Conservation (phyloP, 2,329 filamentous ascomycete genomes). For the Phyllosticta citribraziliensis region DNA sequence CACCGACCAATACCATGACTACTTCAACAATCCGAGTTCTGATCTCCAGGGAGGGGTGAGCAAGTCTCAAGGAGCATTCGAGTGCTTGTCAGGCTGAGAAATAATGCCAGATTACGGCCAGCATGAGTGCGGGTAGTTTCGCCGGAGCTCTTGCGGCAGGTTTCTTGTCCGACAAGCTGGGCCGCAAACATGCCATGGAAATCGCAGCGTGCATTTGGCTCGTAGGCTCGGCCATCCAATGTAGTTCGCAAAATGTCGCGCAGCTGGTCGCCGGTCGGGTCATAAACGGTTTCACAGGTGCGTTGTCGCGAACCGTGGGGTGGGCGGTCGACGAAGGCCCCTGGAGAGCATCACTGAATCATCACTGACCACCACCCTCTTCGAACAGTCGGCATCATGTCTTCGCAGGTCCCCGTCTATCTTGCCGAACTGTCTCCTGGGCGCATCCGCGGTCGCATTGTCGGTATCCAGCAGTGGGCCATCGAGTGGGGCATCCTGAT, state of each 20-base stretch:
- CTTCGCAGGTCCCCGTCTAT: conserved; percentile 37
- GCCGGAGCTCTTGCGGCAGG: conserved; percentile 42
- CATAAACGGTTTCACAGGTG: conserved; percentile 29
- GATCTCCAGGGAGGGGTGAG: conserved; percentile 34
- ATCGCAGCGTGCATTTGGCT: conserved; percentile 28
- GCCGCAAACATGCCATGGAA: conserved; percentile 29
- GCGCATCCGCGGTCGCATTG: conserved; percentile 32
- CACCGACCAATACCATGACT: conserved; percentile 37
- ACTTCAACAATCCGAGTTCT: conserved; percentile 42
- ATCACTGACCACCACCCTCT: no score
- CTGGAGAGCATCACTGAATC: no score
- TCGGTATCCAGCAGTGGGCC: conserved; percentile 36
- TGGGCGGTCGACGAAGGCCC: background rate
- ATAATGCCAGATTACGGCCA: conserved; percentile 30
- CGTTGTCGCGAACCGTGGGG: background rate
- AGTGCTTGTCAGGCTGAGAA: background rate
- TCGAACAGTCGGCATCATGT: conserved; percentile 31
- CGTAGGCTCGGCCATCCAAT: conserved; percentile 18
- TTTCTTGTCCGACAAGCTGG: conserved; percentile 38
- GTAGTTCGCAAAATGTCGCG: conserved; percentile 13
- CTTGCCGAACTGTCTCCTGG: conserved; percentile 36
- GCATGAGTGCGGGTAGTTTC: conserved; percentile 41
- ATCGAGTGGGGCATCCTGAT: conserved; percentile 33
- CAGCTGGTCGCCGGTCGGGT: conserved; percentile 40
- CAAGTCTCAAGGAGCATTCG: background rate